Base-by-base conservation (phyloP, 768 basidiomycete genomes). In the Russula ochroleuca region DNA sequence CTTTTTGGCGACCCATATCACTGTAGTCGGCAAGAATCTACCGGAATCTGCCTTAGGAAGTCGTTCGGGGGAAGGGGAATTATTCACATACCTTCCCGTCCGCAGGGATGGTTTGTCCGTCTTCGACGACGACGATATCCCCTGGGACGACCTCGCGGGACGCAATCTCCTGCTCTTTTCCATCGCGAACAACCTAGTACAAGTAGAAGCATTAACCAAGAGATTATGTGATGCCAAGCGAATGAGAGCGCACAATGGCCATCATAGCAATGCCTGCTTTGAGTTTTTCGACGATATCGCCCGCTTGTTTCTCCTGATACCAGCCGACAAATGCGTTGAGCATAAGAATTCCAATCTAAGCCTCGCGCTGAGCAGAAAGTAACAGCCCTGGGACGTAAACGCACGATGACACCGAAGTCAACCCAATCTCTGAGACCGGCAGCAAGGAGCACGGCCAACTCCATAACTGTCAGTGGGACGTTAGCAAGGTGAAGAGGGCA, bases 231-330 rank as follows among this genome's bases (percentile, higher is more conserved):
- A 61, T 14, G 5, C 23, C 35, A 37, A 14, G 28, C n/a, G 19
- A 38, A 21, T 17, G n/a, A 57, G 35, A 33, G 5, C 67, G 19
- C 37, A 70, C 78, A 4, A 61, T 69, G 8, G 77, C 74, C 64
- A 74, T 76, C 65, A 80, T 40, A 0, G 80, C 78, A 58, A 81
- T 81, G 45, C 78, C 79, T 14, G 78, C 78, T 69, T 80, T 80
- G 54, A 81, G 78, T 60, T 81, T 72, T 8, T 75, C 78, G 54
- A 81, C 80, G 55, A 81, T 80, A 63, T 80, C 79, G 28, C 78
- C 79, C 8, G 79, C 80, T 69, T 79, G 78, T 70, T 80, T 80
- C 68, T 80, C 79, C 68, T 80, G 79, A 55, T 78, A 79, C 79
- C 79, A 79, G 31, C 71, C 71, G 48, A 80, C 78, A 43, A 74